Percentiles rank a stretch among this genome's conserved stretches.
These are phyloP conservation scores for Fusarium phyllophilum DNA, from an alignment of 2,329 filamentous ascomycete genomes.

Conservation along the genomic window DNA sequence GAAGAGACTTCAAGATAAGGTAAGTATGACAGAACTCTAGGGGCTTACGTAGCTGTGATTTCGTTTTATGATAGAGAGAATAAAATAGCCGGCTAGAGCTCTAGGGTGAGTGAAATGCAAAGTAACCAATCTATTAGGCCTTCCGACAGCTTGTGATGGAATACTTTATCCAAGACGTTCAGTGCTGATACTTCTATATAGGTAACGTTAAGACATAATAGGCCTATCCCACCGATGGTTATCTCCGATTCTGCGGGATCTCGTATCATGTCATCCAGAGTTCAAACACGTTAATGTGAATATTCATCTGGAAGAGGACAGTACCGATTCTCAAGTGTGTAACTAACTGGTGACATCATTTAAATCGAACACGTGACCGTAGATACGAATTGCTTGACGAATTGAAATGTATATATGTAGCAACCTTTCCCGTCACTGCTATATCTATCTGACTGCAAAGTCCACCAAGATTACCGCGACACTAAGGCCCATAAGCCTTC, in stretches of 20 bases:
- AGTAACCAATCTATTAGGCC: neutral
- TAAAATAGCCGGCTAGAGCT: fast-evolving
- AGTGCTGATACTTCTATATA: neutral
- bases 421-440: neutral
- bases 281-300: fast-evolving
- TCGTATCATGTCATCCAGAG: neutral
- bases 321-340: no score
- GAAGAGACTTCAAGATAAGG: fast-evolving
- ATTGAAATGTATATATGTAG: neutral
- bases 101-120: neutral
- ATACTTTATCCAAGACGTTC: fast-evolving
- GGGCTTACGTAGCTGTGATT: fast-evolving
- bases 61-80: neutral
- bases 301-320: neutral
- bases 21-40: fast-evolving
- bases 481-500: slow-evolving; percentile 4
- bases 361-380: fast-evolving
- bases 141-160: neutral
- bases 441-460: neutral
- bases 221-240: no score
- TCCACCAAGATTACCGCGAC: neutral
- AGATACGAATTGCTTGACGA: neutral
- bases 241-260: neutral
- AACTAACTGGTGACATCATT: neutral
- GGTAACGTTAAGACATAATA: fast-evolving